These are phyloP conservation scores for Rhizophlyctis rosea DNA, from an alignment of 192 early-diverging fungal genomes.

Conservation along the genomic window DNA sequence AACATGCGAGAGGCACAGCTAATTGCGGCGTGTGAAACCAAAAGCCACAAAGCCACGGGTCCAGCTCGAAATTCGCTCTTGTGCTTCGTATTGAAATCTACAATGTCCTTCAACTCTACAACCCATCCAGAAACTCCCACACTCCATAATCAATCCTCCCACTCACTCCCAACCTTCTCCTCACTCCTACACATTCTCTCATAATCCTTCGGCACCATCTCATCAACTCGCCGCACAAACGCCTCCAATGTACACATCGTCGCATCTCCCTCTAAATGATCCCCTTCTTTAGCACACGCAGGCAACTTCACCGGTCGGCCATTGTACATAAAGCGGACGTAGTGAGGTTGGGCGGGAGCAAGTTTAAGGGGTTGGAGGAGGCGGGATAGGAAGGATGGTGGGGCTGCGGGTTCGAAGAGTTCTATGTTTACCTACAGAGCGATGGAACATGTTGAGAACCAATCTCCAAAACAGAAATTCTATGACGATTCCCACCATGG, in stretches of 20 bases:
- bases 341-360: conserved; percentile 8
- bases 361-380: too few relatives aligned
- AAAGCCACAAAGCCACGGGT: too few relatives aligned
- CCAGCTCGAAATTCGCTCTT: too few relatives aligned
- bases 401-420: conserved; percentile 20
- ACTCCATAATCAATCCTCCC: conserved; percentile 13
- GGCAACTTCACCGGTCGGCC: conserved; percentile 22
- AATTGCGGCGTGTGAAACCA: too few relatives aligned
- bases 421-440: conserved; percentile 15
- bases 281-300: conserved; percentile 9
- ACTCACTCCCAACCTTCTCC: conserved; percentile 13
- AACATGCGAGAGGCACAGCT: too few relatives aligned
- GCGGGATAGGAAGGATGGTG: neutral
- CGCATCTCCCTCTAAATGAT: conserved; percentile 19
- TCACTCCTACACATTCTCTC: conserved; percentile 17
- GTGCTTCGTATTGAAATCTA: too few relatives aligned
- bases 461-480: neutral
- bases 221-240: conserved; percentile 30
- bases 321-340: conserved; percentile 35
- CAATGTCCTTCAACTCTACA: too few relatives aligned
- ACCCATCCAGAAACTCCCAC: too few relatives aligned
- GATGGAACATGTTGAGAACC: neutral
- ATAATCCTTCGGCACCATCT: conserved; percentile 28
- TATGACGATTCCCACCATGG: conserved; percentile 13
- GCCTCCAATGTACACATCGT: conserved; percentile 36